Conservation (phyloP, 768 basidiomycete species). For the Gloeopeniophorella convolvens region DNA sequence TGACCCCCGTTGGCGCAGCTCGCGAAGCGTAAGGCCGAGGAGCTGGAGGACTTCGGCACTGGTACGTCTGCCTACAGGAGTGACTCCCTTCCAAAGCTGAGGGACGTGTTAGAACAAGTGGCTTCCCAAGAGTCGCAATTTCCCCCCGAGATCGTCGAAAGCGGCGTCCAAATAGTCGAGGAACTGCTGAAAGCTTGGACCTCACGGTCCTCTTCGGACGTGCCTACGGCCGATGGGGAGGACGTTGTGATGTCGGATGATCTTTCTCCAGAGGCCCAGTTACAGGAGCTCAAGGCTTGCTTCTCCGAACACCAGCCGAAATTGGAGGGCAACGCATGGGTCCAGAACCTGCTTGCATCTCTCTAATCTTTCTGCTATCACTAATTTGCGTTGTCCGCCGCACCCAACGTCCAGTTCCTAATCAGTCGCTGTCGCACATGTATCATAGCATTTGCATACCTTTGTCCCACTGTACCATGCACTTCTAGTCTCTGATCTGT, state of each 20-base stretch:
- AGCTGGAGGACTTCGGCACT: slow-evolving; percentile 78
- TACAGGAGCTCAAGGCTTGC: slow-evolving; percentile 47
- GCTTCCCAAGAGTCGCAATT: slow-evolving; percentile 37
- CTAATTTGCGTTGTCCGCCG: too few relatives aligned
- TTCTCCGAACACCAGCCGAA: slow-evolving; percentile 59
- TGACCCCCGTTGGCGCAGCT: slow-evolving; percentile 39
- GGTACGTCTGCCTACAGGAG: slow-evolving; percentile 26
- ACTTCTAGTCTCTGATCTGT: too few relatives aligned
- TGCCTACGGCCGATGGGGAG: slow-evolving; percentile 31
- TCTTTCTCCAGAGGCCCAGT: slow-evolving; percentile 29
- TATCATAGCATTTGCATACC: background rate
- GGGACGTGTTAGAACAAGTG: slow-evolving; percentile 21
- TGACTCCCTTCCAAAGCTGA: background rate
- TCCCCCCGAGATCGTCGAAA: slow-evolving; percentile 56
- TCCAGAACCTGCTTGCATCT: slow-evolving; percentile 49
- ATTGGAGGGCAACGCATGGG: slow-evolving; percentile 77
- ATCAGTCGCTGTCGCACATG: background rate
- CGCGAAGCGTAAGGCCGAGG: slow-evolving; percentile 88
- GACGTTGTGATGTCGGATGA: slow-evolving; percentile 50
- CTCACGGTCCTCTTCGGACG: slow-evolving; percentile 21
- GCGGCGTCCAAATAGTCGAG: slow-evolving; percentile 78
- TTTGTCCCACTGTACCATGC: too few relatives aligned
- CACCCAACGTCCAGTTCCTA: background rate
- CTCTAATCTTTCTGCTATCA: slow-evolving; percentile 24
- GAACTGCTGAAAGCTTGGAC: slow-evolving; percentile 70